These are phyloP conservation scores for Hanseniaspora nectarophila DNA, from an alignment of 805 yeast genomes.

Conservation along the genomic window DNA sequence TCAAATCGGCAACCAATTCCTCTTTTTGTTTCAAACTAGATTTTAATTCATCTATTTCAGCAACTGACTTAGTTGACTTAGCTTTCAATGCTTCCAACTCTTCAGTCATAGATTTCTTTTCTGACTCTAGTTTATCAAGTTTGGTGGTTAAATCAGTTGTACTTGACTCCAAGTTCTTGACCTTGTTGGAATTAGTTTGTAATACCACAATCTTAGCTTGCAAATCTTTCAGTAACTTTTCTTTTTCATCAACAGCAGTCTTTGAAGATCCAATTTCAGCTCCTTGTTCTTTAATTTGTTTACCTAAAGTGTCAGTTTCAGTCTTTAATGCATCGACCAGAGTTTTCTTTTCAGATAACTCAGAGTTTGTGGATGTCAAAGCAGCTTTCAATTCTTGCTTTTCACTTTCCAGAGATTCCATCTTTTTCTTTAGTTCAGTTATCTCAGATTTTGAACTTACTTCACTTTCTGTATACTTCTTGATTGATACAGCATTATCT, in stretches of 20 bases:
- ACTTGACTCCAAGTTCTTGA: not conserved
- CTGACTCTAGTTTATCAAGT: not conserved
- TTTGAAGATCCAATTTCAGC: not conserved
- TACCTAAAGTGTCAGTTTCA: not conserved
- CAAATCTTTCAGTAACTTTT: not conserved
- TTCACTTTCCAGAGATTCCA: not conserved
- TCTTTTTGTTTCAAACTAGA: not conserved
- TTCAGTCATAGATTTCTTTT: not conserved
- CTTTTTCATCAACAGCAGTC: not conserved
- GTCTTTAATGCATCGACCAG: not conserved
- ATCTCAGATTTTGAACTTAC: not conserved
- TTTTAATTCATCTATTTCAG: not conserved
- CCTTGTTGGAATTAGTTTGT: not conserved
- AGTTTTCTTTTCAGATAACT: not conserved
- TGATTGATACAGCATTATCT: not conserved
- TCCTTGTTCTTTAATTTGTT: not conserved
- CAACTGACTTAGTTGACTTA: not conserved
- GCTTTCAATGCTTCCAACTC: not conserved
- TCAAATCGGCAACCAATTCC: not conserved
- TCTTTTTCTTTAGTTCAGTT: constrained; percentile 8
- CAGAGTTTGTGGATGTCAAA: not conserved
- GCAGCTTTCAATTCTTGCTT: not conserved
- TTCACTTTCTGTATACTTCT: not conserved
- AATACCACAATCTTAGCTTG: not conserved
- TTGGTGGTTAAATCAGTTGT: not conserved